Base-by-base conservation (phyloP, 768 basidiomycete species). In the Royoungia palumana region DNA sequence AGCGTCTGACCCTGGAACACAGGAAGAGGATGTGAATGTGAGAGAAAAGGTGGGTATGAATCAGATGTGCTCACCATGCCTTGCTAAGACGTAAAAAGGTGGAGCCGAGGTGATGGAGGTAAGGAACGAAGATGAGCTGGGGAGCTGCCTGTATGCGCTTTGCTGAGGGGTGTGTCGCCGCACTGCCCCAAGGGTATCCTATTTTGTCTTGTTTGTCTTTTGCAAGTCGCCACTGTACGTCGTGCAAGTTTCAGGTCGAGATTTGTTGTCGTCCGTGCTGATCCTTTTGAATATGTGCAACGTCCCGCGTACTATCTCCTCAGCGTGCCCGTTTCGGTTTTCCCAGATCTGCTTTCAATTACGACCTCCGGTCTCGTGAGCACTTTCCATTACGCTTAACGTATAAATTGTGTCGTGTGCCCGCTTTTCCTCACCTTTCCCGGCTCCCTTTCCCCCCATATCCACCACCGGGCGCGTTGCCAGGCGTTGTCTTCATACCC, bases 1-100 rank as follows among this genome's bases (percentile, higher is more conserved):
- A 93, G 82, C 5, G 86, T 91, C 82, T 93, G 90, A 67, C 90
- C 90, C 90, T 90, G 36, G 28, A 28, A 12, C 6, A 13, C 28
- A 28, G 28, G 47, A 62, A 45, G 39, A 41, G 27, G 7, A 27
- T 16, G 39, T 59, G 46, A 55, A 41, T 42, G 47, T 43, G 41
- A 24, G 46, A 27, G 41, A 34, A 32, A 36, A 36, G 37, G n/a
- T 4, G 14, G 27, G 50, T 32, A 45, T 41, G 39, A 49, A 34
- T 21, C n/a, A 11, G 39, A 51, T 27, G 36, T 16, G 25, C 66
- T 50, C 36, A 66, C 66, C 66, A 67, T 67, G 61, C 39, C 42
- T 64, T 4, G 53, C 27, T 56, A 65, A 59, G 64, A 66, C 59
- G 54, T 62, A 62, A 60, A 54, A 58, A 58, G n/a, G 56, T 16